A percentile compares a stretch with the other conserved stretches of the same genome.
Evolutionary conservation across 129 eudicot genomes (phyloP).

Genomic region (Tanacetum coccineum): DNA sequence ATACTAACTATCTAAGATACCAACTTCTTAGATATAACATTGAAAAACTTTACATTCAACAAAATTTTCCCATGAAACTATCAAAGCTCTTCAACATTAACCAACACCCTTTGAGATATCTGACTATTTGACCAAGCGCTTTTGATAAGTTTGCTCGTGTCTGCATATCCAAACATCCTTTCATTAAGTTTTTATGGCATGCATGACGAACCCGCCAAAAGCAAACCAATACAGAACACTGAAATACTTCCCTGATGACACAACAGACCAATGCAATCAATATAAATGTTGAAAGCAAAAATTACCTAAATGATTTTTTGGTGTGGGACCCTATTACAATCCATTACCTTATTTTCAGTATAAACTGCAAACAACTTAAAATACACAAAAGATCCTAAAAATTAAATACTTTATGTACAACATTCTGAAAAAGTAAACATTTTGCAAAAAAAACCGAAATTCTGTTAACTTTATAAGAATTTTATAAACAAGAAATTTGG

Average conservation of each 20-base stretch:
- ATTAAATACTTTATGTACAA: too few relatives aligned
- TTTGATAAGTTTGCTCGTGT: slow-evolving; percentile 49
- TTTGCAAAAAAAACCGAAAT: too few relatives aligned
- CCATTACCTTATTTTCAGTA: too few relatives aligned
- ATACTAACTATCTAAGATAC: slow-evolving; percentile 65
- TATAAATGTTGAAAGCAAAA: too few relatives aligned
- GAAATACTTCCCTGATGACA: slow-evolving; percentile 45
- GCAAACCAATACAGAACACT: slow-evolving; percentile 43
- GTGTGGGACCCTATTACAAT: too few relatives aligned
- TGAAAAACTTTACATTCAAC: slow-evolving; percentile 54
- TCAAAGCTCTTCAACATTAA: slow-evolving; percentile 44
- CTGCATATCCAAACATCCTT: slow-evolving; percentile 56
- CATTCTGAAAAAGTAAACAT: too few relatives aligned
- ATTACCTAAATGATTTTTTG: too few relatives aligned
- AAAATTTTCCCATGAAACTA: slow-evolving; percentile 49
- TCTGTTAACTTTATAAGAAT: too few relatives aligned
- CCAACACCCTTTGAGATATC: slow-evolving; percentile 48
- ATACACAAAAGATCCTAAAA: too few relatives aligned
- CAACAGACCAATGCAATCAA: not conserved
- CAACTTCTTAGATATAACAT: slow-evolving; percentile 76
- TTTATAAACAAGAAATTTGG: too few relatives aligned
- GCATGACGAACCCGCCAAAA: slow-evolving; percentile 91
- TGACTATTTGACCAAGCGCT: slow-evolving; percentile 54
- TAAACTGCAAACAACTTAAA: too few relatives aligned
- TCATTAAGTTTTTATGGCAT: slow-evolving; percentile 77